Base-by-base conservation (phyloP, 2,329 filamentous ascomycete genomes). In the Elsinoe batatas region DNA sequence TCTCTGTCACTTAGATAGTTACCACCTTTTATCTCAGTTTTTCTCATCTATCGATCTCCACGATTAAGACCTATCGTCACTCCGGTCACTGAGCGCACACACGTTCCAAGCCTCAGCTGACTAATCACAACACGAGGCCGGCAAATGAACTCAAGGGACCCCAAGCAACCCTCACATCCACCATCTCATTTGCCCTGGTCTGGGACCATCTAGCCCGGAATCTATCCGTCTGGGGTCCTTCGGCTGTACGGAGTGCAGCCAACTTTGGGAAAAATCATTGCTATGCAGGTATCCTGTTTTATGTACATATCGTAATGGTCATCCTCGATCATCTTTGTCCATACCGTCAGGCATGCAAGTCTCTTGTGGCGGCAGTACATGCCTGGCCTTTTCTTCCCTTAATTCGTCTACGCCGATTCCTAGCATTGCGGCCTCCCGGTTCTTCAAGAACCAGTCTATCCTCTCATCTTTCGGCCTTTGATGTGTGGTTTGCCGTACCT, bases 391-490 rank as follows among this genome's bases (percentile, higher is more conserved):
- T 56, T 76, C 75, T 36, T 77, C 74, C 50, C 70, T 64, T 15
- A 72, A 63, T 12, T 69, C 67, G 40, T 75, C 72, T 22, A 69
- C 65, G 36, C 74, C 72, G 32, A 58, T 59, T 32, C 60, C 62
- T n/a, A 70, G 68, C 71, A 74, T 68, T 7, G 63, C 67, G 4
- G 79, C 79, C 64, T 93, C 86, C 61, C 88, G 77, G 58, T 87
- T 81, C 64, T 82, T 81, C 57, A 97, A 61, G 65, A 97, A 97
- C 55, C 74, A 82, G 61, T 88, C 80, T 37, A 97, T 84, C 53
- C 89, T 78, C 64, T 75, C 72, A 40, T 76, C 69, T 54, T 69
- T 69, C 7, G 58, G 71, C 63, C 66, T 72, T 51, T 76, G 74
- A 58, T 76, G 73, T 56, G 62, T 62, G 44, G 80, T 74, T 62